A percentile compares a stretch with the other conserved stretches of the same genome.
These are phyloP conservation scores for Adansonia rubrostipa DNA, from an alignment of 441 rosid species.

Conservation along the genomic window DNA sequence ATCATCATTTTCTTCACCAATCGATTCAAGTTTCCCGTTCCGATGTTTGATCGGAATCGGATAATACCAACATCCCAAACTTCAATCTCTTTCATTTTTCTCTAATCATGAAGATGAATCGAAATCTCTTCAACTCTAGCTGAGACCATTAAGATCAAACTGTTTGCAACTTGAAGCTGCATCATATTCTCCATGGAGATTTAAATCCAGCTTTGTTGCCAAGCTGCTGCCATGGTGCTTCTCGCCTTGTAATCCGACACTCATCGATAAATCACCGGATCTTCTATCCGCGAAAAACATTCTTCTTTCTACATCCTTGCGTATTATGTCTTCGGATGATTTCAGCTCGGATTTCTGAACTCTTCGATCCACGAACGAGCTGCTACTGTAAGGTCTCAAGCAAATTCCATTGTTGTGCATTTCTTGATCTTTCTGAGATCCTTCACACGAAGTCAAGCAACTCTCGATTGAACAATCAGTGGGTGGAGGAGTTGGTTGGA, in stretches of 20 bases:
- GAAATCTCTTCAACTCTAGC: slow-evolving; percentile 65
- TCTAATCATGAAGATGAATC: background rate
- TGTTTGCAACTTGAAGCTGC: slow-evolving; percentile 61
- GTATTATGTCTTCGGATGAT: slow-evolving; percentile 52
- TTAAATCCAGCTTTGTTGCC: slow-evolving; percentile 72
- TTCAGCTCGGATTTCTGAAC: slow-evolving; percentile 42
- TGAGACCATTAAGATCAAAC: slow-evolving; percentile 85
- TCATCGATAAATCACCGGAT: slow-evolving; percentile 57
- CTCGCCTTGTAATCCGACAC: slow-evolving; percentile 61
- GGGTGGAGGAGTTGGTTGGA: slow-evolving; percentile 52
- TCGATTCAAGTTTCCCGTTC: too few relatives aligned
- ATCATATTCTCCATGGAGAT: slow-evolving; percentile 60
- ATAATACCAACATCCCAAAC: background rate
- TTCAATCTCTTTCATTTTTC: too few relatives aligned
- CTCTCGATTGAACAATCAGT: slow-evolving; percentile 83
- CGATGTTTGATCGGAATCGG: background rate
- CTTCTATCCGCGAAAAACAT: slow-evolving; percentile 45
- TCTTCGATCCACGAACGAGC: slow-evolving; percentile 18
- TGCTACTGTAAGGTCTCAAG: slow-evolving; percentile 53
- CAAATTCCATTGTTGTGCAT: slow-evolving; percentile 54
- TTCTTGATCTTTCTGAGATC: slow-evolving; percentile 67
- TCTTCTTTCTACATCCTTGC: slow-evolving; percentile 50
- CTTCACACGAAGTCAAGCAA: slow-evolving; percentile 87
- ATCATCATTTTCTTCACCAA: too few relatives aligned
- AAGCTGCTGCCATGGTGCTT: slow-evolving; percentile 39